Base-by-base conservation (phyloP, 2,329 filamentous ascomycete species). In the Alternaria ethzedia region DNA sequence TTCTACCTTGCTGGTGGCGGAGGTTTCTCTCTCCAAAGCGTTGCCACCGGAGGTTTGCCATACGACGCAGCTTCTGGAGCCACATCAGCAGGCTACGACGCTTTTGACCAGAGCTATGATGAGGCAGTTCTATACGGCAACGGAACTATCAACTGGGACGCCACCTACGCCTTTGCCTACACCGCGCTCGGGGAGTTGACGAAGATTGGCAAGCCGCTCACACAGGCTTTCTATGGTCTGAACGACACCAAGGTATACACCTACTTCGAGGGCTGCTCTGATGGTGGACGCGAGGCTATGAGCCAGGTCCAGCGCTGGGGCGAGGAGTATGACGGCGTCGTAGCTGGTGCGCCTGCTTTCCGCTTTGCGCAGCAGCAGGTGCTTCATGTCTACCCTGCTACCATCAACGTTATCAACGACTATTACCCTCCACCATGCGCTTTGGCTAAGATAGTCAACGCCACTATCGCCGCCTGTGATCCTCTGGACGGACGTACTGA, bases 261-360 rank as follows among this genome's bases (percentile, higher is more conserved):
- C 3, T 87, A 87, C 75, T 87, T 84, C 67, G 81, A 86, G 65
- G 85, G 84, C 4, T 87, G 86, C 73, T 86, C 84, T 12, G 85
- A 87, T 55, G 85, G 85, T 20, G 86, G 83, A 2, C 79, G 83
- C 6, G 82, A 85, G 67, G 83, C 80, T 13, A 82, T 79, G 80
- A 82, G 79, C 59, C 85, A 86, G 71, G 77, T 85, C 2, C 85
- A 87, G 71, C 82, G 84, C 15, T 87, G 81, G 67, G 82, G 82
- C 9, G 80, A 83, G 59, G 68, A 85, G 68, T 84, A 82, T 60
- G 83, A 86, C 63, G 84, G 84, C 13, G 79, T 81, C 1, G 75
- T 83, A 1, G 79, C 80, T 4, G 83, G 83, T 6, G 82, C 82
- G 0, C 84, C 85, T 4, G 84, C 84, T 0, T 81, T 85, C 66